Conservation (phyloP, 257 asterid genomes). For the Handroanthus guayacan region DNA sequence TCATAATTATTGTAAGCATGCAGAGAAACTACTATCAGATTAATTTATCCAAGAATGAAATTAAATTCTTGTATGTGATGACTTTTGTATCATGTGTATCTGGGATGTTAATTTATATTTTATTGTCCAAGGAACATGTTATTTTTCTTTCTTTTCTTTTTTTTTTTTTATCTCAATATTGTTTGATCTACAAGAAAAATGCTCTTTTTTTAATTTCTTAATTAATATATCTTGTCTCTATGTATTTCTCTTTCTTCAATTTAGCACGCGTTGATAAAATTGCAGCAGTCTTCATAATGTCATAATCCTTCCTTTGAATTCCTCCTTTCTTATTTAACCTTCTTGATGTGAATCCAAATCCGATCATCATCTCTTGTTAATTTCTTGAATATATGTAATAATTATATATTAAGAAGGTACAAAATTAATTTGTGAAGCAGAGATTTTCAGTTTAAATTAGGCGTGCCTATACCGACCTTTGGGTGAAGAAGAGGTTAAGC, state of each 20-base stretch:
- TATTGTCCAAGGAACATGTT: neutral
- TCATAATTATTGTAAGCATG: constrained; percentile 13
- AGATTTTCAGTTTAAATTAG: no score
- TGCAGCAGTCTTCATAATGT: no score
- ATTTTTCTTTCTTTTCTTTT: neutral
- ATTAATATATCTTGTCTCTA: neutral
- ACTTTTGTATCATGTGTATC: constrained; percentile 23
- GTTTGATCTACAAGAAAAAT: neutral
- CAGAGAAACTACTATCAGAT: neutral
- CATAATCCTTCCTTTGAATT: no score
- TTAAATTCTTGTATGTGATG: neutral
- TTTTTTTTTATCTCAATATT: neutral
- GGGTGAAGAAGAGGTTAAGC: constrained; percentile 29
- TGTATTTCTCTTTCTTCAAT: neutral
- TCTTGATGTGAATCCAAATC: no score
- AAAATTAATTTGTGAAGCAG: no score
- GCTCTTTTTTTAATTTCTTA: neutral
- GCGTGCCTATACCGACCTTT: constrained; percentile 16
- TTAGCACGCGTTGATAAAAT: no score
- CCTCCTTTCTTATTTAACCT: no score
- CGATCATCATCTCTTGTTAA: no score
- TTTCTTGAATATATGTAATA: no score
- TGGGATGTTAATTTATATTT: neutral
- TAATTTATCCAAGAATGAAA: neutral
- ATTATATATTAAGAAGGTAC: no score